Base-by-base conservation (phyloP, 2,329 filamentous ascomycete species). In the Sordariomycetes sp. region DNA sequence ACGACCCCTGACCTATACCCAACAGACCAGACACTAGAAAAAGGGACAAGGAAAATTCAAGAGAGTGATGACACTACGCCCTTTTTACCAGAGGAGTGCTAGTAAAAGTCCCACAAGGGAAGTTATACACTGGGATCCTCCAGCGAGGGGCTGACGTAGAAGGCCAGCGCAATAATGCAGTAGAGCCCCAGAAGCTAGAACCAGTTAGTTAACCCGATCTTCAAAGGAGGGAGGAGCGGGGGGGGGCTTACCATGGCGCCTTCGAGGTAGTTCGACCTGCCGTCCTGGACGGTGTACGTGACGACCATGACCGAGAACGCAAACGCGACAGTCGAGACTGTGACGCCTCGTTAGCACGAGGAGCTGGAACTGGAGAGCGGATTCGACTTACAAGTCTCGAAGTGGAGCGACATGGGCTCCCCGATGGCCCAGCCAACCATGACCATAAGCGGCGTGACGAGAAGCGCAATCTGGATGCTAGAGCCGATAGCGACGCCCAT, bases 401-500 rank as follows among this genome's bases (percentile, higher is more conserved):
- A 94, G 66, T 87, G 86, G 50, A 92, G 76, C 7, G 86, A 86
- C 87, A 90, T 90, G 25, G 82, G 78, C 61, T 82, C 74, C 57
- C 78, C 78, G 70, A 89, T 82, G 62, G 87, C 84, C 88, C 88
- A 92, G 60, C 87, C 88, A 42, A 91, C 76, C 62, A 92, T 83
- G 57, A 92, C 88, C 56, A 92, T 75, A 70, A 87, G 86, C 0
- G 88, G 88, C 1, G 88, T 91, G 53, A 92, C 87, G 52, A 90
- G 83, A 52, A 92, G 76, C 24, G 88, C 87, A 64, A 92, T 92
- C 70, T 92, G 88, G 67, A 92, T 84, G 68, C 85, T 89, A 59
- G 85, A 89, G 52, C 88, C 88, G 65, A 92, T 87, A 32, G 88
- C 88, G 55, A 92, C 87, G 50, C 86, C 86, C 74, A 92, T 88